phyloP scores from a whole-genome alignment of 768 basidiomycete genomes.

The Boletus rex-veris region DNA sequence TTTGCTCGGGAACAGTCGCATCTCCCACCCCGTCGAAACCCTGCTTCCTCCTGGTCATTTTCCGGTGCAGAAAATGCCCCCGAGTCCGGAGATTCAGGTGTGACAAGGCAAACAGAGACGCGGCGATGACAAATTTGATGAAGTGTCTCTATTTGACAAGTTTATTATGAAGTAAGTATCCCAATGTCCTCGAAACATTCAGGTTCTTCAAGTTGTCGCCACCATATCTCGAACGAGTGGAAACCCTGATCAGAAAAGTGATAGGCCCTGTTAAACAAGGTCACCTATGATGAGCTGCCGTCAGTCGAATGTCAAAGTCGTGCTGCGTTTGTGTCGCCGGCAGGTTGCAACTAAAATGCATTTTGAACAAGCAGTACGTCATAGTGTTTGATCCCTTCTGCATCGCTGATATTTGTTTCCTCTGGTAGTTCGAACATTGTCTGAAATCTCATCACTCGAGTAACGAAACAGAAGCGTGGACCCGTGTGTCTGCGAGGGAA shows the following conservation, averaged over 20 bases:
- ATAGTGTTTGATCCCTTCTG: no score
- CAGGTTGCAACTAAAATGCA: no score
- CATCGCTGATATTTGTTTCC: no score
- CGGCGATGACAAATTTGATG: background rate
- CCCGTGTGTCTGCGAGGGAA: background rate
- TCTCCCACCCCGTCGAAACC: background rate
- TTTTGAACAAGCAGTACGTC: no score
- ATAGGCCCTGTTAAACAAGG: conserved; percentile 1
- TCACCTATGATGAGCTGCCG: background rate
- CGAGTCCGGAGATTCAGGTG: background rate
- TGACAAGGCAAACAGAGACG: background rate
- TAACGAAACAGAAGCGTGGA: conserved; percentile 1
- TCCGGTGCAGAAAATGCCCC: conserved; percentile 2
- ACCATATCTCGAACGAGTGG: background rate
- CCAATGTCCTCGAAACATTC: no score
- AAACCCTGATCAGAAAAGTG: conserved; percentile 9
- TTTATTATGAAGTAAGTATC: no score
- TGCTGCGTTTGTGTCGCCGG: background rate
- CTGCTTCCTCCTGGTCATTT: conserved; percentile 5
- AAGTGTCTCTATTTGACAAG: background rate
- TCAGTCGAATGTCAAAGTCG: conserved; percentile 3
- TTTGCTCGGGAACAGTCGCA: background rate
- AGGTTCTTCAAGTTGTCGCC: conserved; percentile 8
- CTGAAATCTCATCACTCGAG: background rate
- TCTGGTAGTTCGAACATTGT: no score